Evolutionary conservation across 1,284 basidiomycete species (phyloP), one percentile per base, ranked within the genome.

Genomic region (Mycosarcoma mackinlayi): DNA sequence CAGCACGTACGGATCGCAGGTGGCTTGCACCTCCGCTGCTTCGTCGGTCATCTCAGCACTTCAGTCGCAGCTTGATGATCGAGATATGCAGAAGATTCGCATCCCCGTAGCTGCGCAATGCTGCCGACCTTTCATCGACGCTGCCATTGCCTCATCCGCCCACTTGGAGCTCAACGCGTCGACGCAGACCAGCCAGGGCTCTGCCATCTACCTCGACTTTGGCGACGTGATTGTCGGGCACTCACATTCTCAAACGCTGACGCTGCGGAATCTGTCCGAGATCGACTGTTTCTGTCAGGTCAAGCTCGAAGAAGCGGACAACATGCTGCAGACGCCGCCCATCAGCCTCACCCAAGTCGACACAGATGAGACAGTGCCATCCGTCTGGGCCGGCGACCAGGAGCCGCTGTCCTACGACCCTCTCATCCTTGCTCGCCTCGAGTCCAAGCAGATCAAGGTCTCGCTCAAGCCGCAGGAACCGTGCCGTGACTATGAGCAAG

Each of bases 171-270:
- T 39, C 42, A 41, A 23, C 16, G 33, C 61, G 6, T 42, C 50
- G 6, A 42, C 70, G 10, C 69, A 57, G 48, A 59, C 54, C 9
- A 54, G 51, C 50, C 31, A 42, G 19, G 54, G 63, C 30, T 64
- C 70, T 3, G 56, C 59, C 49, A 63, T 79, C 33, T 62, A 66
- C 30, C 50, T 80, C 41, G 78, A 81, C 56, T 76, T 81, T 50
- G 78, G 80, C 57, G 80, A 82, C 47, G 62, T 81, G 28, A 62
- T 80, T 25, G 79, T 80, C 7, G 78, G 78, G 25, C 55, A 78
- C 19, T 50, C 54, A 13, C 68, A 76, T 10, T 52, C 66, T 10
- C 72, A 72, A 27, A 62, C 58, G 16, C 49, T 82, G 21, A 51
- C 35, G 23, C 45, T 82, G 10, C 53, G 62, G 45, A 81, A 81